Evolutionary conservation across 2,329 filamentous ascomycete genomes (phyloP).

Genomic region (Cercospora citrullina): DNA sequence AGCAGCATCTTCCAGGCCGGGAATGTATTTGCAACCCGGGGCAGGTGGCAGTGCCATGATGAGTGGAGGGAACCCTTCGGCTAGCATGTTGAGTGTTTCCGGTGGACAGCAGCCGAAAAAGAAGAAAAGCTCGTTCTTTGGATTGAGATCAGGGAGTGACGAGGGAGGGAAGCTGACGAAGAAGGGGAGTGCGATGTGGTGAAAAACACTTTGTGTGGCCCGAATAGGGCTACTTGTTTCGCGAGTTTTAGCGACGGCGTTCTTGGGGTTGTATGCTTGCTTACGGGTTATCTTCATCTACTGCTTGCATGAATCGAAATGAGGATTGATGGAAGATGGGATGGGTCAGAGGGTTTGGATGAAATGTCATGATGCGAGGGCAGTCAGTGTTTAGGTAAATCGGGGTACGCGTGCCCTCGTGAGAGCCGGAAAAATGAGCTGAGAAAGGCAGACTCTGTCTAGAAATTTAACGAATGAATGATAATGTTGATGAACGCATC

Average conservation of each 20-base stretch:
- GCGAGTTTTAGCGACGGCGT: slow-evolving; percentile 13
- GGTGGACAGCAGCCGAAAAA: slow-evolving; percentile 23
- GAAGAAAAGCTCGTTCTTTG: slow-evolving; percentile 43
- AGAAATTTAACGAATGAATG: background rate
- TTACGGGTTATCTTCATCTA: background rate
- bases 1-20: slow-evolving; percentile 23
- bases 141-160: slow-evolving; percentile 35
- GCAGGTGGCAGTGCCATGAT: slow-evolving; percentile 37
- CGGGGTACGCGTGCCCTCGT: background rate
- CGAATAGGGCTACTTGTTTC: background rate
- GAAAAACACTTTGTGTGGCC: background rate
- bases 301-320: background rate
- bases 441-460: background rate
- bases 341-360: background rate
- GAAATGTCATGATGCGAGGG: background rate
- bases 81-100: slow-evolving; percentile 21
- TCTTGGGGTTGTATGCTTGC: background rate
- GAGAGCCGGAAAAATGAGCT: background rate
- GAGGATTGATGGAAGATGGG: background rate
- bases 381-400: background rate
- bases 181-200: slow-evolving; percentile 50
- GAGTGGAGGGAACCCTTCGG: slow-evolving; percentile 35
- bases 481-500: background rate
- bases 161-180: slow-evolving; percentile 40
- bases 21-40: slow-evolving; percentile 34